A percentile compares a stretch with the other conserved stretches of the same genome.
Conservation (phyloP, 768 basidiomycete species). For the Panaeolus cyanescens region DNA sequence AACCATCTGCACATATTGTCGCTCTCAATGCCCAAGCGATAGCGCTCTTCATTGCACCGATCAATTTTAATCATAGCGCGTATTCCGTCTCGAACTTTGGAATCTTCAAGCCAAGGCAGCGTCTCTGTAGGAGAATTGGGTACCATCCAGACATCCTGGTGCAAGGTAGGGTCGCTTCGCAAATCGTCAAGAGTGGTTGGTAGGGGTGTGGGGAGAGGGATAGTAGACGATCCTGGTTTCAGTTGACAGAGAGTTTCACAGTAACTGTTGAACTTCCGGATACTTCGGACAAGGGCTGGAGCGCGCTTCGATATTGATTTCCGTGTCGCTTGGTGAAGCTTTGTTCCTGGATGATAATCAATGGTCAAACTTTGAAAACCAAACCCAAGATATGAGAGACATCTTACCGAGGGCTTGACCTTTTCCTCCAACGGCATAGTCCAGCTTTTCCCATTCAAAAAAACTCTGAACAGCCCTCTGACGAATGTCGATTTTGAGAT, state of each 20-base stretch:
- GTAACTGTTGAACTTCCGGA: slow-evolving; percentile 19
- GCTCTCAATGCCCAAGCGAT: slow-evolving; percentile 23
- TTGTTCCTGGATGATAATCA: slow-evolving; percentile 20
- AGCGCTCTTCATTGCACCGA: slow-evolving; percentile 30
- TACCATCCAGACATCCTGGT: slow-evolving; percentile 39
- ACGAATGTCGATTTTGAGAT: slow-evolving; percentile 39
- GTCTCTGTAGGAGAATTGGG: slow-evolving; percentile 5
- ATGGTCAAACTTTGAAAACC: neutral
- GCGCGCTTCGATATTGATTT: slow-evolving; percentile 29
- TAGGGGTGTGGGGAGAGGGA: slow-evolving; percentile 32
- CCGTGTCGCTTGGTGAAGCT: slow-evolving; percentile 24
- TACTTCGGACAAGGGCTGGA: slow-evolving; percentile 26
- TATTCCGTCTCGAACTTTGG: slow-evolving; percentile 30
- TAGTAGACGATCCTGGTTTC: neutral
- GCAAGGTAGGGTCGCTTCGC: slow-evolving; percentile 20
- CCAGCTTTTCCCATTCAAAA: slow-evolving; percentile 34
- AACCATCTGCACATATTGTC: slow-evolving; percentile 39
- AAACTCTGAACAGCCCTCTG: slow-evolving; percentile 32
- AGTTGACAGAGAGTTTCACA: neutral
- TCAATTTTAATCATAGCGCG: slow-evolving; percentile 26
- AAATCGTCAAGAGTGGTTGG: slow-evolving; percentile 25
- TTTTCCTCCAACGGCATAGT: slow-evolving; percentile 27
- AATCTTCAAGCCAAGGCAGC: slow-evolving; percentile 35
- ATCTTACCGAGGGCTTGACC: slow-evolving; percentile 29
- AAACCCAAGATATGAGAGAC: neutral